These are phyloP conservation scores for Moricandia arvensis DNA, from an alignment of 345 rosid species.

Conservation along the genomic window DNA sequence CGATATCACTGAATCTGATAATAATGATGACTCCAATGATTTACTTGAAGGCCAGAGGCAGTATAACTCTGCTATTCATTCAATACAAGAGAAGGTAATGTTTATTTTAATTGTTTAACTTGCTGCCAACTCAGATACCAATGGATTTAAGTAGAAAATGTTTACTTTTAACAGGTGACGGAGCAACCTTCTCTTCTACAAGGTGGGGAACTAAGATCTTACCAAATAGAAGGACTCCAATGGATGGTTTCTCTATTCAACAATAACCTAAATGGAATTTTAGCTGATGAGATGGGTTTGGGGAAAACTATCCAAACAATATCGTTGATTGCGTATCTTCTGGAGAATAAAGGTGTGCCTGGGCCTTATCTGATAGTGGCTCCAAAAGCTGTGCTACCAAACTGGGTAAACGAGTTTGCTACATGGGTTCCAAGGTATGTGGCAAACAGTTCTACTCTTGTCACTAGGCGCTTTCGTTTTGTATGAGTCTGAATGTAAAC, in stretches of 20 bases:
- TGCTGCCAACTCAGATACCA: not conserved
- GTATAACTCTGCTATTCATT: slow-evolving; percentile 91
- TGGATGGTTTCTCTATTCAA: slow-evolving; percentile 99
- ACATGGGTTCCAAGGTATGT: slow-evolving; percentile 88
- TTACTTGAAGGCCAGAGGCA: slow-evolving; percentile 97
- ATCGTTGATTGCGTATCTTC: slow-evolving; percentile 81
- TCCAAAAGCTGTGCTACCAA: slow-evolving; percentile 98
- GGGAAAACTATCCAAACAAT: slow-evolving; percentile 99
- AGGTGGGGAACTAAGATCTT: slow-evolving; percentile 90
- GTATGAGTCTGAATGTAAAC: not conserved
- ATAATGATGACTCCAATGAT: slow-evolving; percentile 74
- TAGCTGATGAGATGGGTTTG: slow-evolving; percentile 99
- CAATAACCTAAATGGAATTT: slow-evolving; percentile 94
- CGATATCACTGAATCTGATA: slow-evolving; percentile 69
- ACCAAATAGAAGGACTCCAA: slow-evolving; percentile 98
- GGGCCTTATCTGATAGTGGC: slow-evolving; percentile 99
- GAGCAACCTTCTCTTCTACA: slow-evolving; percentile 92
- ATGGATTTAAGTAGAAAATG: slow-evolving; percentile 24
- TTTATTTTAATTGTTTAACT: slow-evolving; percentile 6
- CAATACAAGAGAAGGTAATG: slow-evolving; percentile 88
- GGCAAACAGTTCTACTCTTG: not conserved
- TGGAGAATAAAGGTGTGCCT: slow-evolving; percentile 76
- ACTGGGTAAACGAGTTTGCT: slow-evolving; percentile 92
- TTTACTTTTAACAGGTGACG: slow-evolving; percentile 59
- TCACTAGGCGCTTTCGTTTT: too few species aligned